Conservation (phyloP, 1,284 basidiomycete species). For the Puccinia polysora region DNA sequence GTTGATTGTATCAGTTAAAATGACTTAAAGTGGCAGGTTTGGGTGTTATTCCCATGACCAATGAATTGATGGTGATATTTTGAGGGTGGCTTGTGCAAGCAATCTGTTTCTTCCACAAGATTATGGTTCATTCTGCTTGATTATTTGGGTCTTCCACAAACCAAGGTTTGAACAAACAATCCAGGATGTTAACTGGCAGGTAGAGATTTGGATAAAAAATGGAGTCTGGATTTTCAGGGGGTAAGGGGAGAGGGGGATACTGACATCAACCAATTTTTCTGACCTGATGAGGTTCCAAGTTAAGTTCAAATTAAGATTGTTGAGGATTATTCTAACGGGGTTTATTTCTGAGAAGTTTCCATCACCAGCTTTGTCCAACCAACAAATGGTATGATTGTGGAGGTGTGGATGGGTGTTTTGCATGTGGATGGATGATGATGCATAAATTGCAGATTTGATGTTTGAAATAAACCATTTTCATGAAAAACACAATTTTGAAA, state of each 20-base stretch:
- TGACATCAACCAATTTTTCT: slow-evolving; percentile 31
- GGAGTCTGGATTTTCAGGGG: slow-evolving; percentile 1
- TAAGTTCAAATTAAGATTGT: too few species aligned
- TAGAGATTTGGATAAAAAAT: slow-evolving; percentile 5
- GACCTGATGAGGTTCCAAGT: too few species aligned
- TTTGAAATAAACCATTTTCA: too few species aligned
- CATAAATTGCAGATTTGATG: too few species aligned
- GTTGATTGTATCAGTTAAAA: slow-evolving; percentile 7
- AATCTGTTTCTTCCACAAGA: slow-evolving; percentile 32
- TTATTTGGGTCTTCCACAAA: not conserved
- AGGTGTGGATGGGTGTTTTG: too few species aligned
- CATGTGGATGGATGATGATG: too few species aligned
- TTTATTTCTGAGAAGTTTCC: too few species aligned
- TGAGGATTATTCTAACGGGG: too few species aligned
- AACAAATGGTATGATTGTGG: too few species aligned
- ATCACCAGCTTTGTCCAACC: too few species aligned
- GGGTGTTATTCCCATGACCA: not conserved
- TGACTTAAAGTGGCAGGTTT: slow-evolving; percentile 7
- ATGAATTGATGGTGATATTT: slow-evolving; percentile 22
- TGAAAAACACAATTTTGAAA: too few species aligned
- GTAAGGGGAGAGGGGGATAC: slow-evolving; percentile 43
- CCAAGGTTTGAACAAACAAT: not conserved
- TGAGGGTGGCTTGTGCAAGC: slow-evolving; percentile 2
- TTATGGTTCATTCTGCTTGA: slow-evolving; percentile 8
- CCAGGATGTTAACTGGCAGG: slow-evolving; percentile 15